Evolutionary conservation across 768 basidiomycete species (phyloP), one percentile per base, ranked within the genome.

Genomic region (Naganishia randhawae): DNA sequence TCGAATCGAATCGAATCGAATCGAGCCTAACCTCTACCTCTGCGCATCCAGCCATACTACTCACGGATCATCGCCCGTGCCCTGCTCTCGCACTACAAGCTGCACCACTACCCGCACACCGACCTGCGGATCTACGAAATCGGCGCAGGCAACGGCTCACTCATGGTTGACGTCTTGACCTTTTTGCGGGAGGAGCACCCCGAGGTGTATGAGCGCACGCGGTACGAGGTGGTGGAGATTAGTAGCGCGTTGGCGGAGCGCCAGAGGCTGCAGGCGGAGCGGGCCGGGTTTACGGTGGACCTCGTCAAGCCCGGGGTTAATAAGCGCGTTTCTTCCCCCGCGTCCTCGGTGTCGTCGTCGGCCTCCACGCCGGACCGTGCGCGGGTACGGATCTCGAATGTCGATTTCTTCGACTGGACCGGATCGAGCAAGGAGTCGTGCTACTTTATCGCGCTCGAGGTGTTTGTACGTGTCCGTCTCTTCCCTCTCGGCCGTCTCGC

Each of bases 41-140:
- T n/a, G n/a, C 29, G 33, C 37, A 1, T 19, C 1, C 66, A 99
- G 95, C 96, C 95, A 13, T 91, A 89, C 85, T 99, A 95, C 75
- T 95, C 92, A 29, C 88, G 88, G 76, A 89, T 93, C 48, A 86
- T 98, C 62, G 91, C 89, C 11, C 87, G 88, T 66, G 95, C 91
- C 75, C 85, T 98, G 35, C 88, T 91, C 25, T 88, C 90, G 0
- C 90, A 94, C 73, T 97, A 99, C 80, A 86, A 96, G 75, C 85
- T 93, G 71, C 92, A 93, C 76, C 89, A 92, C 77, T 98, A 91
- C 79, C 95, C 95, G 0, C 95, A 97, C 76, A 89, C 96, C 80
- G 93, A 96, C 78, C 87, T 98, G 72, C 86, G 90, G 71, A 88
- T 99, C 63, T 98, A 97, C 82, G 96, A 99, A 80, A 89, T 99